Evolutionary conservation across 106 monocot genomes (phyloP).

Genomic region (Dioscorea alata): DNA sequence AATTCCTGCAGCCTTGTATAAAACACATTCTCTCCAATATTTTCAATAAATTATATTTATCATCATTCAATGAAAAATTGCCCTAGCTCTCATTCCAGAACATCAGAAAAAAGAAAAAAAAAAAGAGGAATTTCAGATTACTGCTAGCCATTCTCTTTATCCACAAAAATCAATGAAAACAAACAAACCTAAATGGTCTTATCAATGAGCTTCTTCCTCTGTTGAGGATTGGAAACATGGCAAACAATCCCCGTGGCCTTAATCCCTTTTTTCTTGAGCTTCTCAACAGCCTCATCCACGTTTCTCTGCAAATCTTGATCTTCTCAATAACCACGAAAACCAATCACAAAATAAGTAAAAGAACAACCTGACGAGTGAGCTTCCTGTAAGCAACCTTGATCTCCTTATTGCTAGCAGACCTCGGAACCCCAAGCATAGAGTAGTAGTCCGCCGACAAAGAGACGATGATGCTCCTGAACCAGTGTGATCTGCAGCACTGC

Average conservation of each 20-base stretch:
- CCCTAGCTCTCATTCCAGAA: too few relatives aligned
- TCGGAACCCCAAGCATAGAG: conserved; percentile 81
- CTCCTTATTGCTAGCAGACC: conserved; percentile 72
- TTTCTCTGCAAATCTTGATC: conserved; percentile 68
- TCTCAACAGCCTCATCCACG: conserved; percentile 84
- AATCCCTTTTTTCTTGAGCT: conserved; percentile 62
- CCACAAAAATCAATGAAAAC: neutral
- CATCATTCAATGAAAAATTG: too few relatives aligned
- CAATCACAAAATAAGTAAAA: neutral
- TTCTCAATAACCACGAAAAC: too few relatives aligned
- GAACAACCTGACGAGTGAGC: conserved; percentile 81
- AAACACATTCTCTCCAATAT: too few relatives aligned
- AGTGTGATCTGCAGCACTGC: too few relatives aligned
- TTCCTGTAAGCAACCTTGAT: conserved; percentile 88
- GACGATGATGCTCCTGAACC: conserved; percentile 11
- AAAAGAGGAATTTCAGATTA: too few relatives aligned
- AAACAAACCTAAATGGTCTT: conserved; percentile 22
- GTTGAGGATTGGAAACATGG: conserved; percentile 70
- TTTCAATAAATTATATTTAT: too few relatives aligned
- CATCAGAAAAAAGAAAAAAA: too few relatives aligned
- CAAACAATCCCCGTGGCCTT: conserved; percentile 72
- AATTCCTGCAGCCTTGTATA: too few relatives aligned
- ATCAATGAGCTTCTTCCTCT: conserved; percentile 29
- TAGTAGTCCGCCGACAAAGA: conserved; percentile 69
- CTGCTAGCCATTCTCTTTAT: too few relatives aligned